Evolutionary conservation across 2,329 filamentous ascomycete genomes (phyloP).

Genomic region (Claviceps paspali): DNA sequence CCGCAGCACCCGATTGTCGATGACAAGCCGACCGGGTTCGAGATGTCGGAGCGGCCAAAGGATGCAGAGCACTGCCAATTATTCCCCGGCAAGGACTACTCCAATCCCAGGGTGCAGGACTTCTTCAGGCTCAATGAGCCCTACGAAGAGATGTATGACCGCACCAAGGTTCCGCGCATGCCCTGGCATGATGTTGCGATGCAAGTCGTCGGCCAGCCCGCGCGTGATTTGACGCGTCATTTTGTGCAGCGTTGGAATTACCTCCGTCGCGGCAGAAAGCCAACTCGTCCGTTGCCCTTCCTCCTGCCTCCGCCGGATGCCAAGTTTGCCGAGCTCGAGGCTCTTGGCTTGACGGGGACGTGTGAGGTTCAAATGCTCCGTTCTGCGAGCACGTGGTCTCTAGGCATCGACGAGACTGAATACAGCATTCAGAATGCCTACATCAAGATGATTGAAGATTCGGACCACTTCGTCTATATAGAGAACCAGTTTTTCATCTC

Average conservation of each 20-base stretch:
- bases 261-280: conserved; percentile 78
- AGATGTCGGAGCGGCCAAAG: conserved; percentile 56
- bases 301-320: conserved; percentile 88
- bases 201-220: conserved; percentile 94
- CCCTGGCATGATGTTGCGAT: conserved; percentile 97
- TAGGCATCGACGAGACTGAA: conserved; percentile 76
- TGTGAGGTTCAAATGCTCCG: conserved; percentile 94
- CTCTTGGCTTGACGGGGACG: conserved; percentile 76
- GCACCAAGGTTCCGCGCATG: conserved; percentile 78
- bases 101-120: conserved; percentile 87
- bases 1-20: conserved; percentile 83
- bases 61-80: conserved; percentile 91
- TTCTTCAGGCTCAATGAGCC: conserved; percentile 88
- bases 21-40: conserved; percentile 90
- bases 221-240: conserved; percentile 82
- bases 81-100: conserved; percentile 97
- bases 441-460: conserved; percentile 84
- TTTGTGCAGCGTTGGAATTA: conserved; percentile 99
- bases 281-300: conserved; percentile 85
- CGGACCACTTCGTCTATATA: conserved; percentile 95
- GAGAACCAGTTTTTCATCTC: conserved; percentile 99
- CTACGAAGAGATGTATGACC: conserved; percentile 98
- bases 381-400: conserved; percentile 80
- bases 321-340: conserved; percentile 69
- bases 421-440: conserved; percentile 95